Evolutionary conservation across 257 asterid genomes (phyloP).

Genomic region (Salvia rosmarinus): DNA sequence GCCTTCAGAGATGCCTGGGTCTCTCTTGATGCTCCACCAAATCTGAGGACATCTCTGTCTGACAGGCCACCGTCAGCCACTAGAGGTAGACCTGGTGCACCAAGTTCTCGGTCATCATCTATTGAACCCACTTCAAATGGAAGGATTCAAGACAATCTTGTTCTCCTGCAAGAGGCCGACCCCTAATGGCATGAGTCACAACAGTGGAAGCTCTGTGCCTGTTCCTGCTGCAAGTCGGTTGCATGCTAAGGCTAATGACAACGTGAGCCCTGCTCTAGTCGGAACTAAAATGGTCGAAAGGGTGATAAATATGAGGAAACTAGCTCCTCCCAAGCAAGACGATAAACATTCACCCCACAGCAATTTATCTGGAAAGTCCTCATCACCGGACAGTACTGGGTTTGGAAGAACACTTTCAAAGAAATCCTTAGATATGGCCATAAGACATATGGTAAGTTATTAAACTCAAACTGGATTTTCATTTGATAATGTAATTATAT

Average conservation of each 20-base stretch:
- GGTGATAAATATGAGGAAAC: conserved; percentile 91
- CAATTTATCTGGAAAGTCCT: conserved; percentile 82
- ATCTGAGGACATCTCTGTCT: conserved; percentile 78
- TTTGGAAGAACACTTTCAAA: conserved; percentile 94
- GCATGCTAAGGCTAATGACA: conserved; percentile 93
- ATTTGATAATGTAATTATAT: background rate
- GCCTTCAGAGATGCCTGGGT: conserved; percentile 97
- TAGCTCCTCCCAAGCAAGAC: conserved; percentile 88
- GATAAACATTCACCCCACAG: conserved; percentile 82
- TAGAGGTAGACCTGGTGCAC: conserved; percentile 96
- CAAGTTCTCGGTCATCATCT: conserved; percentile 83
- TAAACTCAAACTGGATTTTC: conserved; percentile 13
- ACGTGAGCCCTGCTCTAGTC: conserved; percentile 75
- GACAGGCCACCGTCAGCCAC: conserved; percentile 92
- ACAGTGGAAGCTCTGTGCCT: conserved; percentile 96
- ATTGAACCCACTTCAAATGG: conserved; percentile 83
- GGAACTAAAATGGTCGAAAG: conserved; percentile 99
- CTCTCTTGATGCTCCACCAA: conserved; percentile 94
- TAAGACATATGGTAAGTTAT: conserved; percentile 87
- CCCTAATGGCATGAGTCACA: conserved; percentile 80
- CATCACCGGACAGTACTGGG: conserved; percentile 90
- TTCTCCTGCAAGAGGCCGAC: conserved; percentile 96
- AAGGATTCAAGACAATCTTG: conserved; percentile 88
- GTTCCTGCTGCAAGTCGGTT: conserved; percentile 62
- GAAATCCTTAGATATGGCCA: conserved; percentile 98